phyloP scores from a whole-genome alignment of 495 filamentous ascomycete genomes.

The Penicillium canariense region DNA sequence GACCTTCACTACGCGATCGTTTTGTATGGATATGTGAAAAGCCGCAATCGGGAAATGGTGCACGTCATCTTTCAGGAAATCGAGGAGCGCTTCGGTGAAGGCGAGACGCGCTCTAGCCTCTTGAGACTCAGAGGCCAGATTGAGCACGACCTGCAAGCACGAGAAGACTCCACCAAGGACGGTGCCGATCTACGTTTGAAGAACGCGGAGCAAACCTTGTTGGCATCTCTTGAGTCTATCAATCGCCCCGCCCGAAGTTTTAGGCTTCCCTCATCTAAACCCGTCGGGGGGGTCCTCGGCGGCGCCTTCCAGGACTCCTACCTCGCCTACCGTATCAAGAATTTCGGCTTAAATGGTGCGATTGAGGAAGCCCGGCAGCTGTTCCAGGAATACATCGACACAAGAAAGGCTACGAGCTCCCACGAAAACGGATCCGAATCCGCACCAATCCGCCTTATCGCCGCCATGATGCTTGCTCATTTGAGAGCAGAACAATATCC shows the following conservation, averaged over 20 bases:
- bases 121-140: constrained; percentile 45
- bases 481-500: constrained; percentile 52
- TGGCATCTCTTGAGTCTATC: constrained; percentile 25
- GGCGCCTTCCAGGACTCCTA: constrained; percentile 26
- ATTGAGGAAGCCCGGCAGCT: constrained; percentile 54
- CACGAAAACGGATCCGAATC: constrained; percentile 20
- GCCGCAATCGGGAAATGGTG: constrained; percentile 49
- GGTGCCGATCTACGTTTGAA: constrained; percentile 23
- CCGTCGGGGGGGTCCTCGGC: background rate
- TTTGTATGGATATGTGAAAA: constrained; percentile 61
- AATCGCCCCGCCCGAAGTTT: constrained; percentile 15
- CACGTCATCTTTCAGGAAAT: constrained; percentile 54
- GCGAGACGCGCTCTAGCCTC: constrained; percentile 44
- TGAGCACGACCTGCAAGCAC: constrained; percentile 29
- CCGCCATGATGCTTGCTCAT: constrained; percentile 63
- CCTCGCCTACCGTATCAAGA: constrained; percentile 59
- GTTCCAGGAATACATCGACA: constrained; percentile 49
- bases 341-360: constrained; percentile 57
- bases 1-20: constrained; percentile 75
- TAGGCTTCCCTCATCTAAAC: background rate
- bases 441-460: constrained; percentile 57
- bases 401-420: constrained; percentile 28
- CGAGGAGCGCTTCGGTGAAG: constrained; percentile 41
- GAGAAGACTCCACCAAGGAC: background rate
- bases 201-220: constrained; percentile 39